Conservation (phyloP, 2,329 filamentous ascomycete genomes). For the Penicillium nordicum region DNA sequence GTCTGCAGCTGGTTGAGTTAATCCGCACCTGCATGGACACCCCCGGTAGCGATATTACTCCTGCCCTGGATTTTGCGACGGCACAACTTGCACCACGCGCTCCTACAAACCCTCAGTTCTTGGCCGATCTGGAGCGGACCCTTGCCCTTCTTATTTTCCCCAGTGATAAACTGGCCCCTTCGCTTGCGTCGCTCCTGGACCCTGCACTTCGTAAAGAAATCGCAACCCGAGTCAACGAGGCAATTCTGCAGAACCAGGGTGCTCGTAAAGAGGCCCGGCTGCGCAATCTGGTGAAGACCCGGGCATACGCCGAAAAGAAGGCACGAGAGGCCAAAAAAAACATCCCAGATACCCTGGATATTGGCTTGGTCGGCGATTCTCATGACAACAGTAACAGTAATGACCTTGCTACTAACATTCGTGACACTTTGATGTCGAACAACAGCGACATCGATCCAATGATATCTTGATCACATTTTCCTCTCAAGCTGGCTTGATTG, state of each 20-base stretch:
- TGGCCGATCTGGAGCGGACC: slow-evolving; percentile 83
- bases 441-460: slow-evolving; percentile 42
- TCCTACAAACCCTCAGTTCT: slow-evolving; percentile 73
- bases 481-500: not conserved
- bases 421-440: slow-evolving; percentile 43
- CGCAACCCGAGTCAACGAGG: slow-evolving; percentile 85
- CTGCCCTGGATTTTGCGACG: slow-evolving; percentile 82
- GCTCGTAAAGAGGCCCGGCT: slow-evolving; percentile 76
- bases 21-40: slow-evolving; percentile 71
- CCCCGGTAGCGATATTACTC: slow-evolving; percentile 67
- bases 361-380: slow-evolving; percentile 41
- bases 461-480: slow-evolving; percentile 31
- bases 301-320: slow-evolving; percentile 75
- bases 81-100: slow-evolving; percentile 83
- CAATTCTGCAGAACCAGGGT: slow-evolving; percentile 72
- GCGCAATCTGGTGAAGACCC: slow-evolving; percentile 72
- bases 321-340: slow-evolving; percentile 48
- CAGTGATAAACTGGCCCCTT: slow-evolving; percentile 71
- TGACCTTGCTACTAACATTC: slow-evolving; percentile 21
- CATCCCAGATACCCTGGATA: slow-evolving; percentile 44
- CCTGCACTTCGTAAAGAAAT: slow-evolving; percentile 76
- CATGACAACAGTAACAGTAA: slow-evolving; percentile 24
- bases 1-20: slow-evolving; percentile 88
- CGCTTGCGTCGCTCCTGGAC: slow-evolving; percentile 72
- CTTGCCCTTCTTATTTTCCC: slow-evolving; percentile 91